These are phyloP conservation scores for Fragaria iinumae DNA, from an alignment of 306 rosid species.

Conservation along the genomic window DNA sequence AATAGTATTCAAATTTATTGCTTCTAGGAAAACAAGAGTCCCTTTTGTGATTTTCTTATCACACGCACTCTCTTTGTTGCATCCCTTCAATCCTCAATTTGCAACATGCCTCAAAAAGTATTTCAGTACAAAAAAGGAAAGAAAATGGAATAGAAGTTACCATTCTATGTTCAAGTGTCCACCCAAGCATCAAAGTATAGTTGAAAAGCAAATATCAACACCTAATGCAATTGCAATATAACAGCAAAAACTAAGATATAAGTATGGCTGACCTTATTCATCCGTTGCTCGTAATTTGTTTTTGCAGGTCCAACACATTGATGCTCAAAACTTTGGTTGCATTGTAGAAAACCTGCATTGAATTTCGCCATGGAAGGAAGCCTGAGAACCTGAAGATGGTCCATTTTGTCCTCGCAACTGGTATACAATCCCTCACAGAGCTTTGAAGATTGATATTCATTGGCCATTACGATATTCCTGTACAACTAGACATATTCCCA, in stretches of 20 bases:
- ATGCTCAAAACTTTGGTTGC: slow-evolving; percentile 74
- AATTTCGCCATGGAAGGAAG: slow-evolving; percentile 98
- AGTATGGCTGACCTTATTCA: slow-evolving; percentile 62
- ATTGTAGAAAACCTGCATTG: slow-evolving; percentile 80
- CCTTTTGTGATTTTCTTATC: neutral
- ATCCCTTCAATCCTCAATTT: neutral
- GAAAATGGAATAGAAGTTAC: neutral
- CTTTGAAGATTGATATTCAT: slow-evolving; percentile 79
- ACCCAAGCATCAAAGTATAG: slow-evolving; percentile 10
- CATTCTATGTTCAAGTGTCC: neutral
- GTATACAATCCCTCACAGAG: slow-evolving; percentile 80
- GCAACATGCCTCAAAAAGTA: neutral
- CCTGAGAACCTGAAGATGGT: slow-evolving; percentile 83
- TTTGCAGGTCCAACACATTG: slow-evolving; percentile 92
- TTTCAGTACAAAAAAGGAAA: neutral
- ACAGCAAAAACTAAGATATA: neutral
- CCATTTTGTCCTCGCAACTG: slow-evolving; percentile 88
- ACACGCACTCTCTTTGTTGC: neutral
- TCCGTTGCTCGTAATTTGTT: slow-evolving; percentile 66
- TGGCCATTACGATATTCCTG: slow-evolving; percentile 57
- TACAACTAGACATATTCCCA: slow-evolving; percentile 45
- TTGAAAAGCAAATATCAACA: slow-evolving; percentile 10
- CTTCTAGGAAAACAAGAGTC: neutral
- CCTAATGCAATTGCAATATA: neutral
- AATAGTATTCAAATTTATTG: neutral